Evolutionary conservation across 805 yeast genomes (phyloP).

Genomic region (Suhomyces pyralidae): DNA sequence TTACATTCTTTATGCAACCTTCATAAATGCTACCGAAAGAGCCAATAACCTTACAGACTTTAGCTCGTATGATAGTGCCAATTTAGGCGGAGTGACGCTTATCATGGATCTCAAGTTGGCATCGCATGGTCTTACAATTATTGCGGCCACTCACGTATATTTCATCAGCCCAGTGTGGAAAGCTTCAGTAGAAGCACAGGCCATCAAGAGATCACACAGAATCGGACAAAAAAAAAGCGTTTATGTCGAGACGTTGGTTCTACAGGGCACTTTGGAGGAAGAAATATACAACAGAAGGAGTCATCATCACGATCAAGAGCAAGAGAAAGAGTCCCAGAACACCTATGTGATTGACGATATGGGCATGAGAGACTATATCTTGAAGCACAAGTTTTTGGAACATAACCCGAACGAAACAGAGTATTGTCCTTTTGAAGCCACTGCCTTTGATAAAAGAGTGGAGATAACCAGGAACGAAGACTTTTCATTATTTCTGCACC

Average conservation of each 20-base stretch:
- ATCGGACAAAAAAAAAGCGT: constrained; percentile 68
- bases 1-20: constrained; percentile 64
- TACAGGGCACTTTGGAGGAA: constrained; percentile 64
- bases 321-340: constrained; percentile 12
- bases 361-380: constrained; percentile 55
- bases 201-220: constrained; percentile 73
- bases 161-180: constrained; percentile 75
- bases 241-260: constrained; percentile 62
- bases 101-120: constrained; percentile 69
- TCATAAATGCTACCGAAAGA: constrained; percentile 48
- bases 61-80: constrained; percentile 32
- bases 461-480: constrained; percentile 19
- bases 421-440: constrained; percentile 34
- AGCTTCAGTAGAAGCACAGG: constrained; percentile 68
- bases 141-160: constrained; percentile 65
- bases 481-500: constrained; percentile 22
- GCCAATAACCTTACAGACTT: constrained; percentile 53
- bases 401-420: constrained; percentile 27
- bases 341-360: constrained; percentile 54
- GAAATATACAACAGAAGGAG: constrained; percentile 51
- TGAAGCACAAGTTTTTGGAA: constrained; percentile 47
- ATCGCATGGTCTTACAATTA: constrained; percentile 66
- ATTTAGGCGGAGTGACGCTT: constrained; percentile 48
- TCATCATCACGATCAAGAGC: not conserved
- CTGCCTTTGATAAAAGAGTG: constrained; percentile 16